Evolutionary conservation across 805 yeast species (phyloP).

Genomic region (Kodamaea nitidulidarum): DNA sequence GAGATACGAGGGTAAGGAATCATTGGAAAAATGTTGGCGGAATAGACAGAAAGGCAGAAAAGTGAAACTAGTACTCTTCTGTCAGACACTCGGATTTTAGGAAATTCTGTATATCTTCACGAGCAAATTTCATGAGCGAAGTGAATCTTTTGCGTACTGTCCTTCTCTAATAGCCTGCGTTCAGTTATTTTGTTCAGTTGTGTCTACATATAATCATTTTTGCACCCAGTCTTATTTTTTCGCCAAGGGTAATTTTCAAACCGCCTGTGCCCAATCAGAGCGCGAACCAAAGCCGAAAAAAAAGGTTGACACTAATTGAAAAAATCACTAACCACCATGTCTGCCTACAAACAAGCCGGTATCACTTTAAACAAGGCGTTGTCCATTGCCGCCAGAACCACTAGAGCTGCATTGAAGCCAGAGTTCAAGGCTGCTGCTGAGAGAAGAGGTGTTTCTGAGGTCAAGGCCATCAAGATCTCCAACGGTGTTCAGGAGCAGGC

Average conservation of each 20-base stretch:
- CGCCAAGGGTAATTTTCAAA: conserved; percentile 2
- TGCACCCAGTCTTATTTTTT: neutral
- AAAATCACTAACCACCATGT: conserved; percentile 23
- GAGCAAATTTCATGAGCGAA: no score
- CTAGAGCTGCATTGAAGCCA: conserved; percentile 84
- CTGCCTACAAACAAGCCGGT: conserved; percentile 49
- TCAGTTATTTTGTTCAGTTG: neutral
- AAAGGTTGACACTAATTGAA: conserved; percentile 8
- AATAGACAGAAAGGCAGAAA: no score
- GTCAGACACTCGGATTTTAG: no score
- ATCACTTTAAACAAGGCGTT: conserved; percentile 77
- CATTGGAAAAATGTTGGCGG: no score
- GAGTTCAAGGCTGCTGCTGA: conserved; percentile 72
- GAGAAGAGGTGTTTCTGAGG: conserved; percentile 72
- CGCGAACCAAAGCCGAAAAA: conserved; percentile 6
- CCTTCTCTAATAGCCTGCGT: neutral
- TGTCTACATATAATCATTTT: no score
- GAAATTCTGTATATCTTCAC: no score
- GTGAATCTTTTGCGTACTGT: no score
- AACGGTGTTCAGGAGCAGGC: conserved; percentile 55
- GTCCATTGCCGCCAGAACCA: conserved; percentile 83
- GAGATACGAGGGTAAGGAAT: no score
- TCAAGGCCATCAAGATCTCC: conserved; percentile 63
- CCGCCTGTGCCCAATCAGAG: conserved; percentile 5
- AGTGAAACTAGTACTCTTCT: no score